Evolutionary conservation across 345 rosid species (phyloP).

Genomic region (Rhizophora mangle): DNA sequence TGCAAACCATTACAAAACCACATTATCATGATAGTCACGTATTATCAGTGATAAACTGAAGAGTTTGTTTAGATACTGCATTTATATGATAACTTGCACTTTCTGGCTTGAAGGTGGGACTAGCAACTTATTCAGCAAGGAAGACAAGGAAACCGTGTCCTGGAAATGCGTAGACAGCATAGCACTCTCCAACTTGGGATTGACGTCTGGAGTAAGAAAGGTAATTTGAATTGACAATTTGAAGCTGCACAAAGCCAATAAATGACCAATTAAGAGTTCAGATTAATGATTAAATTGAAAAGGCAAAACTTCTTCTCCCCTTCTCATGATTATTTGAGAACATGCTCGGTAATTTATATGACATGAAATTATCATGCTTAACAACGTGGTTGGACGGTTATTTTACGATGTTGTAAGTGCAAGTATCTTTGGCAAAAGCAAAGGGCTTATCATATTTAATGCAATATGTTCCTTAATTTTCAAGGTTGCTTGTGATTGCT

Average conservation of each 20-base stretch:
- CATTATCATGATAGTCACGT: background rate
- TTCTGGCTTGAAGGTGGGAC: constrained; percentile 31
- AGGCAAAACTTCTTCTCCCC: background rate
- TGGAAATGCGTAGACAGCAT: constrained; percentile 52
- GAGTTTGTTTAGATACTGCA: background rate
- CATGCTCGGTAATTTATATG: no score
- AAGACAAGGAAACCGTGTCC: constrained; percentile 18
- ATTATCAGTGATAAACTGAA: background rate
- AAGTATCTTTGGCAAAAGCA: no score
- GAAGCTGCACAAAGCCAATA: background rate
- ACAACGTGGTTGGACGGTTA: background rate
- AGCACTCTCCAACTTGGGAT: constrained; percentile 50
- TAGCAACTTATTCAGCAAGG: constrained; percentile 27
- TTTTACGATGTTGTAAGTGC: background rate
- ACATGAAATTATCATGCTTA: background rate
- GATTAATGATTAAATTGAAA: background rate
- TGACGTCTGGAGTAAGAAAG: constrained; percentile 73
- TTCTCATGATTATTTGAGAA: background rate
- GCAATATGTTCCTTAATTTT: background rate
- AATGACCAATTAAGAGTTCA: background rate
- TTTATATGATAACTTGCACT: background rate
- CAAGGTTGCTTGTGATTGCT: no score
- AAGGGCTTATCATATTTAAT: background rate
- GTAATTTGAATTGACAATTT: constrained; percentile 25
- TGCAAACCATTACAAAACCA: background rate